Conservation (phyloP, 2,329 filamentous ascomycete genomes). For the Alternaria gansuensis region DNA sequence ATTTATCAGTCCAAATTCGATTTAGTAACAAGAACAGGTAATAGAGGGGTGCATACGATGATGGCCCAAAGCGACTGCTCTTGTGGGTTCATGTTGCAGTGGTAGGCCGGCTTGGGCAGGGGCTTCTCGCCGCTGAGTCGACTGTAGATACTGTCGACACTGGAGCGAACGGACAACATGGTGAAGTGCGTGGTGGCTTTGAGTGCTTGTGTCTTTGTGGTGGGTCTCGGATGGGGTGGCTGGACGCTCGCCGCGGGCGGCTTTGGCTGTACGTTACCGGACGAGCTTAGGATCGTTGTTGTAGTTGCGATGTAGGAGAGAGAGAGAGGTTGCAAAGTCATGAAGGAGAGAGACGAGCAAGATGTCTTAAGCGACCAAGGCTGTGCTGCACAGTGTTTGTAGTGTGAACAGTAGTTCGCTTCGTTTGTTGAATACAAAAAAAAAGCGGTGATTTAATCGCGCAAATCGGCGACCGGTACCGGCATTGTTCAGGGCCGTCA, state of each 20-base stretch:
- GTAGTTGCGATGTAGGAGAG: not conserved
- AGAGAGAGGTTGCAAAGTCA: slow-evolving; percentile 4
- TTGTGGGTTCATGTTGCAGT: slow-evolving; percentile 34
- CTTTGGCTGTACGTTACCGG: slow-evolving; percentile 13
- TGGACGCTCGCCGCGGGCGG: slow-evolving; percentile 15
- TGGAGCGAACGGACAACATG: slow-evolving; percentile 26
- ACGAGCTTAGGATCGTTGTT: slow-evolving; percentile 10
- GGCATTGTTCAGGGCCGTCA: slow-evolving; percentile 17
- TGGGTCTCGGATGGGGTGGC: slow-evolving; percentile 1
- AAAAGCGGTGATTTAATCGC: slow-evolving; percentile 14
- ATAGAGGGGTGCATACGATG: slow-evolving; percentile 23
- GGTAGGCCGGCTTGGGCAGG: slow-evolving; percentile 30
- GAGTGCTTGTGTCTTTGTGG: not conserved
- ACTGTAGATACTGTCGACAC: slow-evolving; percentile 22
- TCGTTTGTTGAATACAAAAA: slow-evolving; percentile 9
- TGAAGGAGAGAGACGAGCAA: not conserved
- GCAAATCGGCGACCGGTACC: slow-evolving; percentile 15
- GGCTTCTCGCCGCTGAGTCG: slow-evolving; percentile 32
- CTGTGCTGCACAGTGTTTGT: slow-evolving; percentile 17
- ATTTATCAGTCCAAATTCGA: slow-evolving; percentile 6
- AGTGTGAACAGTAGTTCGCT: slow-evolving; percentile 15
- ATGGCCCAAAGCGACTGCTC: slow-evolving; percentile 30
- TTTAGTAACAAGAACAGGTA: not conserved
- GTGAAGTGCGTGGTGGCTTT: slow-evolving; percentile 12
- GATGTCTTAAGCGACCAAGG: slow-evolving; percentile 3